Evolutionary conservation across 2,329 filamentous ascomycete genomes (phyloP), one percentile per base, ranked within the genome.

Genomic region (Clonostachys rosea): DNA sequence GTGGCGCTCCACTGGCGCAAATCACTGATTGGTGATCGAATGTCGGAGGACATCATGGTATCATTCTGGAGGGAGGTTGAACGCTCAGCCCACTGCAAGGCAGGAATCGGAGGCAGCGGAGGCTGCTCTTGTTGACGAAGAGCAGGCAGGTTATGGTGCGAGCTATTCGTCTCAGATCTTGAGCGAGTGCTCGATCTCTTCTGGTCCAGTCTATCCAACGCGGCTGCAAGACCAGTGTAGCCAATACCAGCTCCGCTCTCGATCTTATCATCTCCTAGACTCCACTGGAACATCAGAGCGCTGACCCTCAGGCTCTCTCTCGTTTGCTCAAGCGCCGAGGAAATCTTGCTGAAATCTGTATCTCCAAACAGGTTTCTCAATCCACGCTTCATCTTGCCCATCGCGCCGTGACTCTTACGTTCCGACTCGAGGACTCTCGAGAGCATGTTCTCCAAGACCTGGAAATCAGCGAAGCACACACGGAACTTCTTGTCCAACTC

Each of bases 401-500:
- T 74, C 35, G 79, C 68, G 16, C 81, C 74, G 30, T 49, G 47
- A 35, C 41, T 61, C 55, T 79, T 82, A 56, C 75, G 77, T 57
- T 86, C 82, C 50, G 81, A 80, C 47, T 81, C 79, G 17, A 86
- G 68, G 50, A 82, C 75, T 55, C 78, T 80, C 56, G 68, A 66
- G 17, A 87, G 71, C 69, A 86, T 74, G 53, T 85, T 78, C 53
- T 85, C 78, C 2, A 88, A 71, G 4, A 79, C 70, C 49, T 78
- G 72, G 58, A 87, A 86, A 56, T 86, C 81, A 40, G 73, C 70
- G 54, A 80, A 74, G 11, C 81, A 78, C 20, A 78, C 72, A 35
- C 76, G 74, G 57, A 87, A 82, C 54, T 83, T 84, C 61, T 76
- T 77, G 55, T 81, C 79, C 42, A 88, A 70, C 61, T 86, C 83